These are phyloP conservation scores for Beauveria sp. DNA, from an alignment of 2,329 filamentous ascomycete species.

Conservation along the genomic window DNA sequence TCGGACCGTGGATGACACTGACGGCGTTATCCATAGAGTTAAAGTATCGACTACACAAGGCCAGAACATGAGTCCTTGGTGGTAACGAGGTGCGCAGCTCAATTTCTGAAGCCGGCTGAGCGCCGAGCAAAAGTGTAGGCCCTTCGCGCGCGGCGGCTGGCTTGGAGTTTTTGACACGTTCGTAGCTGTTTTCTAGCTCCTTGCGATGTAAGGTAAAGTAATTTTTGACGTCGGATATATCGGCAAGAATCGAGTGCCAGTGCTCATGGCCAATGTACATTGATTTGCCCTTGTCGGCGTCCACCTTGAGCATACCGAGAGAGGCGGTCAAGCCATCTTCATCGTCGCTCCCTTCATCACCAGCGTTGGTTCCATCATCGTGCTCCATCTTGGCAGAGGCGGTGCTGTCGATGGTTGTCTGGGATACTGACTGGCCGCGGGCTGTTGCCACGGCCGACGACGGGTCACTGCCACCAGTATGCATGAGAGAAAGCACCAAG, in stretches of 20 bases:
- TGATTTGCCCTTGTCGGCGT: constrained; percentile 66
- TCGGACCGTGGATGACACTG: constrained; percentile 73
- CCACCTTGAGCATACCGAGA: constrained; percentile 76
- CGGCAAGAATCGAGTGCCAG: constrained; percentile 71
- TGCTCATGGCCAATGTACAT: constrained; percentile 78
- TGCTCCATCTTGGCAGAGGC: constrained; percentile 43
- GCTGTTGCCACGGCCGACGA: constrained; percentile 27
- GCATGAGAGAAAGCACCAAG: constrained; percentile 88
- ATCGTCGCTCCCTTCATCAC: constrained; percentile 57
- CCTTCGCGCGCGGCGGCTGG: constrained; percentile 52
- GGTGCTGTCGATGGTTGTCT: constrained; percentile 34
- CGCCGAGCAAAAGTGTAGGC: constrained; percentile 72
- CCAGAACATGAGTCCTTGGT: constrained; percentile 72
- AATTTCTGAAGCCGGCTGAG: constrained; percentile 59
- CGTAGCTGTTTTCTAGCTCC: constrained; percentile 75
- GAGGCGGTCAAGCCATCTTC: constrained; percentile 63
- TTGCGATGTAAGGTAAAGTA: constrained; percentile 84
- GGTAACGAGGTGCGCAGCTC: constrained; percentile 78
- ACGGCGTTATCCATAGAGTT: constrained; percentile 68
- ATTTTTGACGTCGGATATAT: constrained; percentile 88
- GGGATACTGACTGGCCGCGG: constrained; percentile 27
- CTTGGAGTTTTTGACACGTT: constrained; percentile 65
- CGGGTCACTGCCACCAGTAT: constrained; percentile 59
- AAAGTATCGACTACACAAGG: constrained; percentile 83
- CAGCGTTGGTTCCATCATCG: constrained; percentile 47